Base-by-base conservation (phyloP, 2,329 filamentous ascomycete genomes). In the Setomelanomma holmii region DNA sequence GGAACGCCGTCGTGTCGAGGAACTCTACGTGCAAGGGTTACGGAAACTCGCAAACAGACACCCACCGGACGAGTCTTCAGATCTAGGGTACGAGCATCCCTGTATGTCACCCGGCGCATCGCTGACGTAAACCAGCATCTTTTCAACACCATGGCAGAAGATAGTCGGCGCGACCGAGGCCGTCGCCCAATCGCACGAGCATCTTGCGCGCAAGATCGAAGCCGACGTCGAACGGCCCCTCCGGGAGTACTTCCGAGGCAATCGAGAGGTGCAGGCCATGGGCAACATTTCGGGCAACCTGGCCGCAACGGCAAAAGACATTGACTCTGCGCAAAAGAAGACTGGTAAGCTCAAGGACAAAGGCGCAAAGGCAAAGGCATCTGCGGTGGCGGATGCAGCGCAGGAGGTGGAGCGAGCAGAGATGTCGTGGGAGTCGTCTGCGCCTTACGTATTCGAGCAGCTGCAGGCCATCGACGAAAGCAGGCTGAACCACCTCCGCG, bases 1-100 rank as follows among this genome's bases (percentile, higher is more conserved):
- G 93, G 95, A 99, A 80, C 91, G 95, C 65, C 89, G 93, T 73
- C 89, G 87, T 68, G 83, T 98, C 57, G 95, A 99, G 77, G 93
- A 98, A 69, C 84, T 87, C 70, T 99, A 99, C 77, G 90, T 91
- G 40, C 82, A 87, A 66, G 87, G 89, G 38, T 79, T 99, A 65
- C 88, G 88, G 68, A 96, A 90, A 79, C 85, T 99, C 58, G 84
- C 89, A 55, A 84, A 87, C 68, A 88, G 87, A 72, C 87, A 86
- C 61, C 84, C 89, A 47, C 87, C 90, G 47, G 91, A 93, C 72
- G 83, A 87, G 59, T 84, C 86, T 45, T 88, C 88, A 6, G 91
- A 97, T 67, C 83, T 99, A 58, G 95, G 95, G 95, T 97, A 87
- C 69, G 85, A 76, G 58, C 40, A 30, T 33, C 40, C 10, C 43